Base-by-base conservation (phyloP, 129 eudicot genomes). In the Arctium lappa region DNA sequence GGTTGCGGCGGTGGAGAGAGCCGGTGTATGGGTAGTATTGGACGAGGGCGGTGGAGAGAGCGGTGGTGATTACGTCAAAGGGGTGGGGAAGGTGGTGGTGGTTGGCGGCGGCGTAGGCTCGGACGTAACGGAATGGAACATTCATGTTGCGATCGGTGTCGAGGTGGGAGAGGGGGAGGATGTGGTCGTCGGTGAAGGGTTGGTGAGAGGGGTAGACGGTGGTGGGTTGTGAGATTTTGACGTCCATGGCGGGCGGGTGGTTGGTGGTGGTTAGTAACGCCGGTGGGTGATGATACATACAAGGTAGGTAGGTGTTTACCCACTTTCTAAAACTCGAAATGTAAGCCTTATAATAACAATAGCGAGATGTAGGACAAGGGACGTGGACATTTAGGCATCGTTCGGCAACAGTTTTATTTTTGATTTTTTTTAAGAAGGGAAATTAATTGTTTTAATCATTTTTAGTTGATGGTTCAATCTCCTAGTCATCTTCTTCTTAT, bases 131-230 rank as follows among this genome's bases (percentile, higher is more conserved):
- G 81, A 93, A 86, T 29, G 88, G 88, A 84, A 91, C 87, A 80
- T 87, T 88, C 89, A 93, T 94, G 90, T 93, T 93, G 78, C 83
- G 90, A 79, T 93, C 98, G 48, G 89, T 93, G 85, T 93, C 96
- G 83, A 93, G 91, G 92, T 93, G 97, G 90, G 98, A 93, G 72
- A 91, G 94, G 65, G 94, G 69, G 80, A 93, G 98, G 90, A 80
- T 30, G 76, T 91, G 94, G 76, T 93, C 90, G 44, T 65, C 70
- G 79, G 82, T 13, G 87, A 89, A 86, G 8, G 96, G 94, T 32
- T 88, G 87, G 0, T 76, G 77, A 5, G 89, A 68, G 37, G 96
- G 98, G 84, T 77, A 69, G 77, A 93, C 77, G 39, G 87, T 81
- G 89, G 87, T 85, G 69, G 94, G 83, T 84, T 81, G 79, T n/a